phyloP scores from a whole-genome alignment of 768 basidiomycete genomes.

The Russula emetica region DNA sequence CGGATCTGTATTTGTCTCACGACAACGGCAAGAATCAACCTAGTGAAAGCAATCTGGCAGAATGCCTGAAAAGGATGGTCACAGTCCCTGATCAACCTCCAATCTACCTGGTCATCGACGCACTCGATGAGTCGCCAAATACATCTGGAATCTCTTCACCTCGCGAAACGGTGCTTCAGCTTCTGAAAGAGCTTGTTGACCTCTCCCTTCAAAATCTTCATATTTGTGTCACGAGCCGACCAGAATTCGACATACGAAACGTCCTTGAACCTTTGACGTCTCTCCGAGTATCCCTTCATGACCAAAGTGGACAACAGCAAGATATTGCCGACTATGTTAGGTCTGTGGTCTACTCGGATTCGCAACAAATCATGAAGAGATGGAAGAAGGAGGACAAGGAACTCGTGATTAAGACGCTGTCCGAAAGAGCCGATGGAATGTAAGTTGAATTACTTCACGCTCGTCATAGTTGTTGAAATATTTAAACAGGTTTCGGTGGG shows the following conservation, averaged over 20 bases:
- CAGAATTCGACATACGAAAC: conserved; percentile 2
- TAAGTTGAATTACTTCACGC: background rate
- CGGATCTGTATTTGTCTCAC: background rate
- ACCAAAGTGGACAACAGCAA: conserved; percentile 4
- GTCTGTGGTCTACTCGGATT: conserved; percentile 3
- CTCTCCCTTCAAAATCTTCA: background rate
- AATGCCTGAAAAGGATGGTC: conserved; percentile 12
- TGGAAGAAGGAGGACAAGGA: conserved; percentile 1
- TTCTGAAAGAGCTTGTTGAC: background rate
- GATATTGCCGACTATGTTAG: background rate
- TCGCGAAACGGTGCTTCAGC: background rate
- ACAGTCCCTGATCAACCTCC: background rate
- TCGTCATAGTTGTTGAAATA: background rate
- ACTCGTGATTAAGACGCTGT: background rate
- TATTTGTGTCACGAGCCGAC: conserved; percentile 5
- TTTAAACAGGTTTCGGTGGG: conserved; percentile 7
- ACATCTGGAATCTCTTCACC: background rate
- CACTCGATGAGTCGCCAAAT: conserved; percentile 8
- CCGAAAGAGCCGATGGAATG: conserved; percentile 12
- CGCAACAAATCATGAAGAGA: background rate
- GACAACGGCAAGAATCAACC: background rate
- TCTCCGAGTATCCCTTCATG: background rate
- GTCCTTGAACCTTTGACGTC: background rate
- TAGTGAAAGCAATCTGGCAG: background rate
- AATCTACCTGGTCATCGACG: conserved; percentile 9